Evolutionary conservation across 1,284 basidiomycete species (phyloP).

Genomic region (Salmacisia buchloeana): DNA sequence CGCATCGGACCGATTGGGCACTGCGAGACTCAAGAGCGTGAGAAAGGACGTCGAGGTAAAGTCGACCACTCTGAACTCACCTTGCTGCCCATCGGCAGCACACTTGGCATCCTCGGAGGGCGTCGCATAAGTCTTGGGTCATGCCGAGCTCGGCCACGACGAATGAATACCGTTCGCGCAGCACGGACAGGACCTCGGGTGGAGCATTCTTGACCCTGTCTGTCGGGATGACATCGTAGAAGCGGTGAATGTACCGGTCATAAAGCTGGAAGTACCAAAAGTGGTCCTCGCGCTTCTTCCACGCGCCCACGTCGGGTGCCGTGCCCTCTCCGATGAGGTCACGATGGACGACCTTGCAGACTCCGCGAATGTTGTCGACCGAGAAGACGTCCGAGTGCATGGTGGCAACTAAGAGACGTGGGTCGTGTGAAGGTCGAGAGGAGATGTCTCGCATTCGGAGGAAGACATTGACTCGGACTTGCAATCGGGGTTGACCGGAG

Average conservation of each 20-base stretch:
- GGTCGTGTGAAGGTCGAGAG: constrained; percentile 76
- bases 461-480: constrained; percentile 82
- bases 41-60: constrained; percentile 1
- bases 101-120: constrained; percentile 73
- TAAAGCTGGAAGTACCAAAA: constrained; percentile 92
- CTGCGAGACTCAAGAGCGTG: constrained; percentile 53
- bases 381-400: constrained; percentile 93
- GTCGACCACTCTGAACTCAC: constrained; percentile 55
- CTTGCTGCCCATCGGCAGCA: constrained; percentile 82
- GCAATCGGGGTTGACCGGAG: constrained; percentile 15
- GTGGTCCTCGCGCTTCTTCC: constrained; percentile 88
- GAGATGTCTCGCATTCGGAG: constrained; percentile 84
- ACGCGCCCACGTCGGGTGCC: constrained; percentile 72
- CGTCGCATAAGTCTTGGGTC: constrained; percentile 80
- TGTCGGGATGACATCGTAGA: constrained; percentile 89
- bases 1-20: constrained; percentile 84
- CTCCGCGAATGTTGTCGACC: constrained; percentile 79
- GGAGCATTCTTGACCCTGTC: constrained; percentile 72
- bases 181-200: constrained; percentile 48
- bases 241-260: constrained; percentile 95
- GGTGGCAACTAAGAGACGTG: constrained; percentile 80
- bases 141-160: constrained; percentile 89
- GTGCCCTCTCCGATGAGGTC: constrained; percentile 68
- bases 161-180: constrained; percentile 83
- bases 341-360: constrained; percentile 85